Evolutionary conservation across 2,329 filamentous ascomycete genomes (phyloP), one percentile per base, ranked within the genome.

Genomic region (Knufia fluminis): DNA sequence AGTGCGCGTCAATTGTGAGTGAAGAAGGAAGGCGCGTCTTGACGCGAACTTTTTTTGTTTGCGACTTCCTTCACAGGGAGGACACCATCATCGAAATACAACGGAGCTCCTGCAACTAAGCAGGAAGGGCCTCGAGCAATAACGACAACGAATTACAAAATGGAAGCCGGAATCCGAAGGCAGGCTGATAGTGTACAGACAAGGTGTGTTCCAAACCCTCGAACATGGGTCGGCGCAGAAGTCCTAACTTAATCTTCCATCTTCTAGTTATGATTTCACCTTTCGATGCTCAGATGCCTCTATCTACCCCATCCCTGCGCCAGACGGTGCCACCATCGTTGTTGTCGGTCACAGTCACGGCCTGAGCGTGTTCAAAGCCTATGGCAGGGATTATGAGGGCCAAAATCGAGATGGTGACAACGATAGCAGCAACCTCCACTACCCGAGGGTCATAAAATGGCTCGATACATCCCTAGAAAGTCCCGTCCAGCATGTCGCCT

Each of bases 311-410:
- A 62, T 76, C 32, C 69, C 70, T 53, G 70, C 78, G 17, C 73
- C 77, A 19, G 82, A 82, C 62, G 78, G 78, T 60, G 82, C 80
- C 2, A 77, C 75, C 2, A 68, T 83, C 51, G 68, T 82, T 39
- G 59, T 83, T 10, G 81, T 79, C 57, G 80, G 75, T 41, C 74
- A 81, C 55, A 73, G 76, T 36, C 69, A 68, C 36, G 80, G 80
- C 3, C 57, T 84, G 19, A 72, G 73, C 50, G 64, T 83, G 43
- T 31, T 48, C 14, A 38, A 39, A 33, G 33, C 36, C 22, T 28
- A 28, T n/a, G 60, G 50, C 40, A 57, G 58, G 28, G 60, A 64
- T 41, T 16, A 22, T 12, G 71, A 78, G 57, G 75, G 78, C 59
- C 75, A n/a, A n/a, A n/a, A n/a, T 73, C 2, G 74, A 77, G 54